Evolutionary conservation across 202 grass and related monocot species (phyloP).

Genomic region (Elaeis oleifera): DNA sequence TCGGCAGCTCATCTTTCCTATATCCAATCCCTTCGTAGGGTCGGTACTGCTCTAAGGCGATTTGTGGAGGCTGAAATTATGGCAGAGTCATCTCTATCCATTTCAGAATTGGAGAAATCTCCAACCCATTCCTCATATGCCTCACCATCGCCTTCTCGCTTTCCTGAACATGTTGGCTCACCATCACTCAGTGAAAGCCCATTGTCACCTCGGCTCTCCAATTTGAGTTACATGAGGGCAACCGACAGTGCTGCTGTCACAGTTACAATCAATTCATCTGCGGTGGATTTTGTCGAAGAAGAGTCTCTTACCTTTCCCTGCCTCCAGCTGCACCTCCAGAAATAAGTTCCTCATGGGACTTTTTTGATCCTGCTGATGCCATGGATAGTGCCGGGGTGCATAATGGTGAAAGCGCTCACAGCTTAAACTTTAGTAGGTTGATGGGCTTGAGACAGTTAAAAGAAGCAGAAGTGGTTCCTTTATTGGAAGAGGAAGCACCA

Average conservation of each 20-base stretch:
- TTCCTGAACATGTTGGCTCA: slow-evolving; percentile 30
- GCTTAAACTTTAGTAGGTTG: slow-evolving; percentile 41
- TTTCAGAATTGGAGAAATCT: slow-evolving; percentile 82
- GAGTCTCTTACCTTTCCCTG: slow-evolving; percentile 40
- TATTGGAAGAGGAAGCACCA: slow-evolving; percentile 31
- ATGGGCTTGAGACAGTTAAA: slow-evolving; percentile 54
- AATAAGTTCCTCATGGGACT: slow-evolving; percentile 57
- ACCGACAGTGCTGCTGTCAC: slow-evolving; percentile 36
- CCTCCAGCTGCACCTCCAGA: slow-evolving; percentile 36
- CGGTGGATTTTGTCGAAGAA: slow-evolving; percentile 36
- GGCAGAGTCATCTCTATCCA: slow-evolving; percentile 62
- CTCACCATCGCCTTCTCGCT: slow-evolving; percentile 58
- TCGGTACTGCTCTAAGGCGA: slow-evolving; percentile 50
- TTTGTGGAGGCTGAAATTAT: slow-evolving; percentile 62
- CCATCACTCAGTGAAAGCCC: slow-evolving; percentile 31
- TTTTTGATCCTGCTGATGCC: slow-evolving; percentile 55
- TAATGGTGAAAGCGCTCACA: slow-evolving; percentile 33
- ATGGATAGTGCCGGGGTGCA: slow-evolving; percentile 6
- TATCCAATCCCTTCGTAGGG: slow-evolving; percentile 49
- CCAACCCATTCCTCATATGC: slow-evolving; percentile 82
- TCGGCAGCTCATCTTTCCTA: slow-evolving; percentile 83
- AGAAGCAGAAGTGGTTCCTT: slow-evolving; percentile 33
- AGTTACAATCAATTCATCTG: slow-evolving; percentile 51
- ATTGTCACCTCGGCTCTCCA: slow-evolving; percentile 28
- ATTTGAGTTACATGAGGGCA: slow-evolving; percentile 50